Evolutionary conservation across 1,284 basidiomycete genomes (phyloP).

Genomic region (Malassezia sympodialis): DNA sequence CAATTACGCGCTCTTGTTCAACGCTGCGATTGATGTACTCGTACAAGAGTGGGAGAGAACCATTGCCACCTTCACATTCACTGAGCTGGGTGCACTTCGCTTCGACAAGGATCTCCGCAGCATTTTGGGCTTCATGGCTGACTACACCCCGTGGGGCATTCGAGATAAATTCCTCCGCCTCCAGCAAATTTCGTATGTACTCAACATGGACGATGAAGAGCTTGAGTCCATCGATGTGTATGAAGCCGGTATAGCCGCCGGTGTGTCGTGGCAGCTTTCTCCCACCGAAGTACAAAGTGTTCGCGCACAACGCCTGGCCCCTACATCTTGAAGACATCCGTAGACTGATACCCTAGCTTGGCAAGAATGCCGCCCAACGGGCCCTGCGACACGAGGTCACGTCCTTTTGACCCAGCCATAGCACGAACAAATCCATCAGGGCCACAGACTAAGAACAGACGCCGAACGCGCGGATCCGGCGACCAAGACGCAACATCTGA

Average conservation of each 20-base stretch:
- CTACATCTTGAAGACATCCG: constrained; percentile 14
- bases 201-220: constrained; percentile 69
- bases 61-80: constrained; percentile 68
- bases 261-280: constrained; percentile 35
- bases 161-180: constrained; percentile 82
- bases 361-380: constrained; percentile 8
- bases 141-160: constrained; percentile 68
- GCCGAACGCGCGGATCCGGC: neutral
- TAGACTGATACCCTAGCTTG: constrained; percentile 1
- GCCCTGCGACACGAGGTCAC: constrained; percentile 11
- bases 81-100: constrained; percentile 92
- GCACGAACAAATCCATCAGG: constrained; percentile 14
- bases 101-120: constrained; percentile 87
- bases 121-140: constrained; percentile 68
- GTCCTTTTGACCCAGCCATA: constrained; percentile 9
- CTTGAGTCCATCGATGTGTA: constrained; percentile 19
- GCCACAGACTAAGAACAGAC: constrained; percentile 14
- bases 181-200: constrained; percentile 81
- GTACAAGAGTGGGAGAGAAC: constrained; percentile 88
- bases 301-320: constrained; percentile 15
- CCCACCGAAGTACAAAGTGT: constrained; percentile 31
- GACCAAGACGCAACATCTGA: neutral
- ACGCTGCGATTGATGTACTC: constrained; percentile 70
- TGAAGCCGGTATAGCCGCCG: constrained; percentile 25
- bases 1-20: constrained; percentile 78